phyloP scores from a whole-genome alignment of 1,284 basidiomycete genomes.

The Puccinia brachypodii region DNA sequence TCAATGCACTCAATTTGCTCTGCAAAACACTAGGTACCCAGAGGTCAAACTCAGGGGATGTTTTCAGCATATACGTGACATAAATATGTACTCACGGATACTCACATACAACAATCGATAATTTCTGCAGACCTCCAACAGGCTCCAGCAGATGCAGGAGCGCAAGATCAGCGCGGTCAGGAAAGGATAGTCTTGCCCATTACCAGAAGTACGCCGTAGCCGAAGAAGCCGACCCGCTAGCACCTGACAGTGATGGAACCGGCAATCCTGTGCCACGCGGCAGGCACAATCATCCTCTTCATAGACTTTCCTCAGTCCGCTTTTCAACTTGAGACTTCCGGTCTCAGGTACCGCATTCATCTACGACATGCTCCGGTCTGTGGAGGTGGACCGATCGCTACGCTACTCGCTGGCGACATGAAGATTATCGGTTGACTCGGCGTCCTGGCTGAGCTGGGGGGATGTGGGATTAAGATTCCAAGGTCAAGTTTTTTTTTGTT shows the following conservation, averaged over 20 bases:
- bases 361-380: neutral
- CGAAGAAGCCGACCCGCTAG: neutral
- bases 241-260: neutral
- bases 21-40: neutral
- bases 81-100: neutral
- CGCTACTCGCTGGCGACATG: neutral
- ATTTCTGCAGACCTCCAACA: neutral
- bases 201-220: neutral
- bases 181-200: neutral
- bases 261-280: neutral
- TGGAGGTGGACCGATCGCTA: neutral
- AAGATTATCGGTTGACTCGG: neutral
- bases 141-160: neutral
- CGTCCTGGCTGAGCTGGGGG: too few species aligned
- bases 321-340: neutral
- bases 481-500: neutral
- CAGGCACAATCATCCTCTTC: neutral
- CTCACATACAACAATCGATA: neutral
- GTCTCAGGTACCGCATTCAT: conserved; percentile 11
- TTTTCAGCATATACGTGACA: neutral
- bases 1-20: too few species aligned
- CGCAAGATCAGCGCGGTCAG: neutral
- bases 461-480: neutral
- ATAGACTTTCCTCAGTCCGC: neutral
- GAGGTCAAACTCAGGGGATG: neutral